Base-by-base conservation (phyloP, 495 filamentous ascomycete species). In the Penicillium fimorum region DNA sequence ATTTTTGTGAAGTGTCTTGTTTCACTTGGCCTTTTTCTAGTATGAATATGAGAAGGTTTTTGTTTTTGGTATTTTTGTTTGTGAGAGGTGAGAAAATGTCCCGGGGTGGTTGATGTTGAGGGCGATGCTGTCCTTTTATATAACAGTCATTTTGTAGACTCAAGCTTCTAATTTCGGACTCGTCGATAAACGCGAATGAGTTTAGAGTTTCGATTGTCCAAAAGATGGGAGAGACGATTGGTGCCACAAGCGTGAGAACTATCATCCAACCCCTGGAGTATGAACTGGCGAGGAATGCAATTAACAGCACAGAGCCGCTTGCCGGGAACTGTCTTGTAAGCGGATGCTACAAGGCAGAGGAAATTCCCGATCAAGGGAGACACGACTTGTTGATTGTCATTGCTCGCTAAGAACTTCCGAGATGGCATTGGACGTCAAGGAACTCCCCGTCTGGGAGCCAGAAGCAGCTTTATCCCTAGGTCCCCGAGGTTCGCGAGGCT, bases 341-440 rank as follows among this genome's bases (percentile, higher is more conserved):
- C 11, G 32, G 3, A 35, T 24, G 17, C 12, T 9, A 52, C 10
- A 17, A 35, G 17, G 24, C 10, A 47, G 7, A 32, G 45, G 6
- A 40, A 22, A 25, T 25, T 12, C 18, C 3, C 41, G 46, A 32
- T 20, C 29, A 47, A 29, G 12, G 5, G 12, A 29, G 32, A 35
- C 27, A 45, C 15, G 38, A 49, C 45, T 47, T 53, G 2, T 11
- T 52, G 49, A 38, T 54, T 63, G 59, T 71, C 59, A 69, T 63
- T 65, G 64, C 33, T 64, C 60, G 45, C 65, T 49, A 9, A 73
- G 61, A 50, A 70, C 68, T 52, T 76, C 73, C 41, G 70, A 69
- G 27, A 76, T 75, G 0, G 71, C 71, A 50, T 71, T 72, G 5
- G 70, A 68, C 4, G 66, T 55, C 40, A 75, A 58, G 9, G 69